A percentile compares a stretch with the other conserved stretches of the same genome.
phyloP scores from a whole-genome alignment of 495 filamentous ascomycete species.

The Tuber melanosporum region DNA sequence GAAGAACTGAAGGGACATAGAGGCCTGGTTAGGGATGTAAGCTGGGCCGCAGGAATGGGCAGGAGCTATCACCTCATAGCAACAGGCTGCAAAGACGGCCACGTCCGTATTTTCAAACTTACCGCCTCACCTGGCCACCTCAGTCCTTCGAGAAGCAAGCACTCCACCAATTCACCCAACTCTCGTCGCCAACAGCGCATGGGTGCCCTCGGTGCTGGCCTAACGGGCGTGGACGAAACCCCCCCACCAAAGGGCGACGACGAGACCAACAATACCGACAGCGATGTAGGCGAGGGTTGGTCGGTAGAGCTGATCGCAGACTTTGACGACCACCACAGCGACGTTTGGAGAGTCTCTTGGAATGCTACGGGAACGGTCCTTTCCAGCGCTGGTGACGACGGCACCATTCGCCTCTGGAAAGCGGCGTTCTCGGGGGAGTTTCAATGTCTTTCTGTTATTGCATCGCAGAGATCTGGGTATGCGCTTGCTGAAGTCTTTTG shows the following conservation, averaged over 20 bases:
- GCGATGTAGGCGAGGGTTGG: constrained; percentile 23
- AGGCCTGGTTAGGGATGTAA: constrained; percentile 77
- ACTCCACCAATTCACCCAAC: constrained; percentile 11
- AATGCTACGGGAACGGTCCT: constrained; percentile 57
- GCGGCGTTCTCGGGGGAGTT: constrained; percentile 41
- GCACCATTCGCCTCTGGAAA: constrained; percentile 53
- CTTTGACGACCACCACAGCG: constrained; percentile 51
- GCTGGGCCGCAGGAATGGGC: constrained; percentile 85
- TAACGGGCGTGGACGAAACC: constrained; percentile 41
- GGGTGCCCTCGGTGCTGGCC: constrained; percentile 47
- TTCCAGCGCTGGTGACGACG: constrained; percentile 56
- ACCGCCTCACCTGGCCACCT: constrained; percentile 46
- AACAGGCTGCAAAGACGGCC: constrained; percentile 85
- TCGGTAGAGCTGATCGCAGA: constrained; percentile 49
- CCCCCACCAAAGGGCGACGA: constrained; percentile 25
- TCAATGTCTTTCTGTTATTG: constrained; percentile 38
- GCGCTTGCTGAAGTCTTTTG: neutral
- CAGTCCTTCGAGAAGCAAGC: constrained; percentile 29
- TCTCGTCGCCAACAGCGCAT: constrained; percentile 25
- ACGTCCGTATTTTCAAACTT: constrained; percentile 76
- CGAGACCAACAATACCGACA: constrained; percentile 9
- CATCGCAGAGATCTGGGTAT: constrained; percentile 33
- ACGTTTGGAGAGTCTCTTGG: constrained; percentile 57
- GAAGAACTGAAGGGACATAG: constrained; percentile 64
- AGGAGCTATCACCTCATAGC: constrained; percentile 84